A percentile compares a stretch with the other conserved stretches of the same genome.
Conservation (phyloP, 441 rosid genomes). For the Arabidopsis hybrid region DNA sequence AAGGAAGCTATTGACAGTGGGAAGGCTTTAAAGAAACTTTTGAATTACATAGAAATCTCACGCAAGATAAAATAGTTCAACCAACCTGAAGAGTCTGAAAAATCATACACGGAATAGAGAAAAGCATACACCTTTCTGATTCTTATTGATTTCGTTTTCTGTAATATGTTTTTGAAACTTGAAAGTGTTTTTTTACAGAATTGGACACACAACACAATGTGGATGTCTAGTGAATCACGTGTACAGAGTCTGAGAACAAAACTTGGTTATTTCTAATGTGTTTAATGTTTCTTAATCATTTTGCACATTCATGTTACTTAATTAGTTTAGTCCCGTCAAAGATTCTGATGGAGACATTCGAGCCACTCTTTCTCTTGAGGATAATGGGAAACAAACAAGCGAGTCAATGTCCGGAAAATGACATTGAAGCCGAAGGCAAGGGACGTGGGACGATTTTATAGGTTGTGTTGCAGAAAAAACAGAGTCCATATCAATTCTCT, state of each 20-base stretch:
- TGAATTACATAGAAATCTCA: constrained; percentile 80
- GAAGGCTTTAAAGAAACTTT: constrained; percentile 70
- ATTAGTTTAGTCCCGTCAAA: constrained; percentile 20
- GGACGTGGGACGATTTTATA: constrained; percentile 12
- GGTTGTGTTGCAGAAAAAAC: background rate
- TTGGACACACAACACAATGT: constrained; percentile 27
- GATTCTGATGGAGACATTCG: constrained; percentile 8
- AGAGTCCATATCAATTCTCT: constrained; percentile 29
- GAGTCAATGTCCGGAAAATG: background rate
- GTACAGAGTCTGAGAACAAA: constrained; percentile 7
- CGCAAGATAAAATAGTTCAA: constrained; percentile 53
- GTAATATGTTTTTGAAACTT: constrained; percentile 22
- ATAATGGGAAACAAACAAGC: constrained; percentile 27
- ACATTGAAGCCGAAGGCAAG: background rate
- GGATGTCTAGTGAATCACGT: background rate
- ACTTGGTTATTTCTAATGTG: background rate
- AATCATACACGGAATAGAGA: constrained; percentile 26
- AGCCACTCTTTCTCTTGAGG: constrained; percentile 1
- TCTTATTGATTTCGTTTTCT: background rate
- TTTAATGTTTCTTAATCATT: background rate
- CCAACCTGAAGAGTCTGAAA: background rate
- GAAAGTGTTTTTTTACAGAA: constrained; percentile 14
- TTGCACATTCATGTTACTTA: background rate
- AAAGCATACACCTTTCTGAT: constrained; percentile 17
- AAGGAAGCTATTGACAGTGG: constrained; percentile 96